These are phyloP conservation scores for Neodidymelliopsis sp. DNA, from an alignment of 2,329 filamentous ascomycete genomes.

Conservation along the genomic window DNA sequence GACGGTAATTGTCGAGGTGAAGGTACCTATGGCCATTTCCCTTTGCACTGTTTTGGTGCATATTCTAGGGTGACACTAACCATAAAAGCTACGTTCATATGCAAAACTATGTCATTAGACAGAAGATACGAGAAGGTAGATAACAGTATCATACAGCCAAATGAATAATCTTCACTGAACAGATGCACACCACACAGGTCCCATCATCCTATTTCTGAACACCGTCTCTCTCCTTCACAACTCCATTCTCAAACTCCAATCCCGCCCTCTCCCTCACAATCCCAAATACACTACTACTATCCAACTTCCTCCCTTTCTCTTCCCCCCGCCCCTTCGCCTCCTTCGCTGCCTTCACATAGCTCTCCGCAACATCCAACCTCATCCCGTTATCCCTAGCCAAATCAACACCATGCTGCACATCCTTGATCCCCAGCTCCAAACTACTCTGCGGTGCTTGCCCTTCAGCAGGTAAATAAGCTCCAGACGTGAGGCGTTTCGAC, in stretches of 20 bases:
- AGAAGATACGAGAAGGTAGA: too few species aligned
- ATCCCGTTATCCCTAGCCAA: conserved; percentile 53
- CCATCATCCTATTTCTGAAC: conserved; percentile 10
- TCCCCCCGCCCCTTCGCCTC: conserved; percentile 53
- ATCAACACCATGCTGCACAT: conserved; percentile 59
- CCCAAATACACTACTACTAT: conserved; percentile 62
- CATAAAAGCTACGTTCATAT: too few species aligned
- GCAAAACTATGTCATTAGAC: too few species aligned
- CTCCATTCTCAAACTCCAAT: conserved; percentile 54
- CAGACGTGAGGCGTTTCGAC: conserved; percentile 36
- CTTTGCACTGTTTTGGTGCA: too few species aligned
- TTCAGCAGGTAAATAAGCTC: conserved; percentile 33
- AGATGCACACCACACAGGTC: too few species aligned
- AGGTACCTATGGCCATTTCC: too few species aligned
- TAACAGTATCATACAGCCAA: too few species aligned
- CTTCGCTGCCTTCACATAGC: conserved; percentile 54
- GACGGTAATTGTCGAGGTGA: too few species aligned
- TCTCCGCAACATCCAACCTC: conserved; percentile 52
- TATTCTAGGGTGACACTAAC: too few species aligned
- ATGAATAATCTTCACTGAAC: too few species aligned
- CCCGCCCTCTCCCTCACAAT: conserved; percentile 55
- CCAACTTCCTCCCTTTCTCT: conserved; percentile 49
- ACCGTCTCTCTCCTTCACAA: conserved; percentile 37
- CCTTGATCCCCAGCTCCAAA: conserved; percentile 60
- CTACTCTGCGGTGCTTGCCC: conserved; percentile 56